Base-by-base conservation (phyloP, 2,329 filamentous ascomycete genomes). In the Myriangium duriaei region DNA sequence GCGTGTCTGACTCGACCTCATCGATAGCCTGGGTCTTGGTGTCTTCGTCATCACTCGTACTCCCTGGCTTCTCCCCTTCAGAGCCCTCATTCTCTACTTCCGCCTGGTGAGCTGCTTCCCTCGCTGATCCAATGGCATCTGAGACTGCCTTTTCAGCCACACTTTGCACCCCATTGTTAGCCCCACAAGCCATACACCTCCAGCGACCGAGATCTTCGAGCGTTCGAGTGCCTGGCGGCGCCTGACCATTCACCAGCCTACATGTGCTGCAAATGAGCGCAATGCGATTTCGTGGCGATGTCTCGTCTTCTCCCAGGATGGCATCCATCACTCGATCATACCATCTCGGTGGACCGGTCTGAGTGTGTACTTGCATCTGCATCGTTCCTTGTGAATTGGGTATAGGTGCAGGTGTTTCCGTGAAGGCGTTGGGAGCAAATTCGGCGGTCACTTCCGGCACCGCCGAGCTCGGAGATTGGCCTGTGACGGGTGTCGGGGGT, bases 321-420 rank as follows among this genome's bases (percentile, higher is more conserved):
- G 93, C 74, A 52, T 98, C 91, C 41, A 98, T 68, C 37, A 98
- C 77, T 40, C 88, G 76, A 56, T 98, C 91, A 60, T 96, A 98
- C 91, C 91, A 98, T 53, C 81, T 78, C 7, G 55, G 52, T 9
- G 51, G 51, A 14, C 50, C 47, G 4, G 45, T 21, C 5, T 19
- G 28, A 3, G 30, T 32, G 13, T 39, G 28, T 6, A 32, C 43
- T n/a, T 47, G 45, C 19, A 55, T 51, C 24, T 49, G 42, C 24
- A 48, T 44, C 11, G 47, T 39, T 17, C 30, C 15, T 19, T 34
- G 39, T 2, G 35, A 39, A 4, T 44, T 36, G 11, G 48, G 38
- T n/a, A n/a, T n/a, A 46, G 28, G 59, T 54, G 16, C 49, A 46
- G 30, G 44, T 34, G 70, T 64, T 2, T 51, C 42, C 4, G 55